A percentile compares a stretch with the other conserved stretches of the same genome.
These are phyloP conservation scores for Phytophthora quininea DNA, from an alignment of 352 stramenopile genomes.

Conservation along the genomic window DNA sequence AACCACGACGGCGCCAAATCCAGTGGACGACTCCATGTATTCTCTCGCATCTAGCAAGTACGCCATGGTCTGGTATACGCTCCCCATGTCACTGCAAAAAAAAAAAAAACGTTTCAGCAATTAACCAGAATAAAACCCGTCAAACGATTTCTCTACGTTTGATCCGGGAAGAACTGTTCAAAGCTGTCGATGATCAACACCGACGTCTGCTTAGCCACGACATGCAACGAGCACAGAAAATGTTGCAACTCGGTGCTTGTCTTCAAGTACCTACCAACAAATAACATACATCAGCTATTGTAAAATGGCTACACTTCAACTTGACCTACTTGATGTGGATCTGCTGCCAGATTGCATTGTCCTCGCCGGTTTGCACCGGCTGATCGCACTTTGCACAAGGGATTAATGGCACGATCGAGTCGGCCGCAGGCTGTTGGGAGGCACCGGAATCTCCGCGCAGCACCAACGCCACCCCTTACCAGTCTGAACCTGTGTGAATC, in stretches of 20 bases:
- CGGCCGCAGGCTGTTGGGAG: slow-evolving; percentile 23
- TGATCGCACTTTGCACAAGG: slow-evolving; percentile 48
- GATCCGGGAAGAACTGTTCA: slow-evolving; percentile 53
- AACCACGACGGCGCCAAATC: slow-evolving; percentile 43
- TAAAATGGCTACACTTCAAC: background rate
- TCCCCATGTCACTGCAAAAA: slow-evolving; percentile 39
- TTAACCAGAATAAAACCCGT: too few relatives aligned
- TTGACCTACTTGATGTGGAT: slow-evolving; percentile 83
- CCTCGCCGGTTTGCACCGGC: slow-evolving; percentile 52
- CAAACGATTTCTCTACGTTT: too few relatives aligned
- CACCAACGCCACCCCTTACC: slow-evolving; percentile 57
- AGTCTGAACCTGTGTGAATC: slow-evolving; percentile 54
- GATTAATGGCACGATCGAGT: slow-evolving; percentile 43
- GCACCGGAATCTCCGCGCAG: slow-evolving; percentile 39
- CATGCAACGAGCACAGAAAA: slow-evolving; percentile 64
- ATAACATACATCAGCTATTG: background rate
- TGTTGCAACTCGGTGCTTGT: slow-evolving; percentile 56
- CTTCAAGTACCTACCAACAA: slow-evolving; percentile 45
- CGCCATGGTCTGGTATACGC: slow-evolving; percentile 68
- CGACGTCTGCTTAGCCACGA: slow-evolving; percentile 48
- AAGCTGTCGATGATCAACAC: slow-evolving; percentile 67
- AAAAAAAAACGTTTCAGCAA: too few relatives aligned
- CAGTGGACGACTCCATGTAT: slow-evolving; percentile 53
- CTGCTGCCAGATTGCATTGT: slow-evolving; percentile 52
- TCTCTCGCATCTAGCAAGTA: slow-evolving; percentile 55